Conservation (phyloP, 441 rosid species). For the Corymbia calophylla region DNA sequence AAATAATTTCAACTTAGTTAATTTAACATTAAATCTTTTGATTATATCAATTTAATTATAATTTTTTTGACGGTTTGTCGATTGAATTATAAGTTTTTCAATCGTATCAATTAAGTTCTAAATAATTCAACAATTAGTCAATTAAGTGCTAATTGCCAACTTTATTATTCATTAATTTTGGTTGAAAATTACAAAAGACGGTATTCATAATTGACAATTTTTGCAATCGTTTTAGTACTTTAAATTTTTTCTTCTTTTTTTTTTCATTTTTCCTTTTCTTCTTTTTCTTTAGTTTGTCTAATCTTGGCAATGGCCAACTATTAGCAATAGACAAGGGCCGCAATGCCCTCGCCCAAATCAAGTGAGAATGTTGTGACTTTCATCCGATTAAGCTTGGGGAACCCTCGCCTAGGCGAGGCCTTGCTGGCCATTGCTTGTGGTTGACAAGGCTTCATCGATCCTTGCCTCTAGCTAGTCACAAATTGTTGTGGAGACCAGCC, state of each 20-base stretch:
- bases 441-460: neutral
- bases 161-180: no score
- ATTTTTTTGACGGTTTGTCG: no score
- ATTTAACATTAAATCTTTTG: no score
- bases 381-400: accelerated
- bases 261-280: accelerated
- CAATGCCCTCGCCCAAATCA: neutral
- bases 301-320: accelerated
- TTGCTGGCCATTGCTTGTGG: neutral
- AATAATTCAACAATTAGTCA: no score
- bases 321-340: accelerated
- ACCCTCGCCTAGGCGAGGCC: neutral
- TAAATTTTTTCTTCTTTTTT: neutral
- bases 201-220: no score
- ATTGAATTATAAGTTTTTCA: neutral
- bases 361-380: neutral
- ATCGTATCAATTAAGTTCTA: accelerated
- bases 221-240: no score
- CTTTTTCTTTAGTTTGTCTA: neutral
- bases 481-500: neutral
- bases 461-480: neutral
- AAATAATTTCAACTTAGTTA: no score
- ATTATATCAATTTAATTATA: no score
- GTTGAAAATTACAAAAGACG: no score
- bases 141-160: no score